Conservation (phyloP, 176 grass and related monocot species). For the Bolboschoenus planiculmis region DNA sequence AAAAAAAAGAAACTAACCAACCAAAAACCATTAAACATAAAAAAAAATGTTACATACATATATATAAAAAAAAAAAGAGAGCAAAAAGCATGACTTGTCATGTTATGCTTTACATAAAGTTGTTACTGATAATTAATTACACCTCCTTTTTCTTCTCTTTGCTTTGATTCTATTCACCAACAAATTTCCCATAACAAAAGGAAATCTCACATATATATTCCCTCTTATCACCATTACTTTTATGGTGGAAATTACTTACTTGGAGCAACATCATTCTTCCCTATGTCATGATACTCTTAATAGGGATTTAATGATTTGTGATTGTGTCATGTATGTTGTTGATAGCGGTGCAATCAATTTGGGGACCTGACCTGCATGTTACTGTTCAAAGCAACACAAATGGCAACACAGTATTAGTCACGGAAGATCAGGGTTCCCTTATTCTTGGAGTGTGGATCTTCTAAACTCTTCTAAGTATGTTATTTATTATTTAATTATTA, state of each 20-base stretch:
- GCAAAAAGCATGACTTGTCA: not conserved
- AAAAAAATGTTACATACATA: not conserved
- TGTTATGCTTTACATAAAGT: slow-evolving; percentile 2
- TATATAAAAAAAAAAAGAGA: not conserved
- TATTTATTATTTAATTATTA: too few relatives aligned
- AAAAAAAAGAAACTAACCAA: not conserved
- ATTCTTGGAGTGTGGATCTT: slow-evolving; percentile 6
- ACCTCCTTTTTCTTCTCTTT: not conserved
- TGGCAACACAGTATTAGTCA: not conserved
- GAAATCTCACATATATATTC: not conserved
- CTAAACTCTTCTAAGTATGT: not conserved
- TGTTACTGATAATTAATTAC: not conserved
- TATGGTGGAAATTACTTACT: not conserved
- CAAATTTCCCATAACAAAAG: not conserved
- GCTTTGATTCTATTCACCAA: not conserved
- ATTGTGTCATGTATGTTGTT: not conserved
- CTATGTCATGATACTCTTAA: not conserved
- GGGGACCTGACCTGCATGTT: not conserved
- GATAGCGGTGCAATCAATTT: not conserved
- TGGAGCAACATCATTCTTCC: not conserved
- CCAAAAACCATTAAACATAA: not conserved
- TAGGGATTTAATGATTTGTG: not conserved
- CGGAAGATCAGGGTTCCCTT: not conserved
- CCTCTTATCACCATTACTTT: not conserved
- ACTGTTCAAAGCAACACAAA: not conserved